These are phyloP conservation scores for Oxyria digyna DNA, from an alignment of 148 eudicot species.

Conservation along the genomic window DNA sequence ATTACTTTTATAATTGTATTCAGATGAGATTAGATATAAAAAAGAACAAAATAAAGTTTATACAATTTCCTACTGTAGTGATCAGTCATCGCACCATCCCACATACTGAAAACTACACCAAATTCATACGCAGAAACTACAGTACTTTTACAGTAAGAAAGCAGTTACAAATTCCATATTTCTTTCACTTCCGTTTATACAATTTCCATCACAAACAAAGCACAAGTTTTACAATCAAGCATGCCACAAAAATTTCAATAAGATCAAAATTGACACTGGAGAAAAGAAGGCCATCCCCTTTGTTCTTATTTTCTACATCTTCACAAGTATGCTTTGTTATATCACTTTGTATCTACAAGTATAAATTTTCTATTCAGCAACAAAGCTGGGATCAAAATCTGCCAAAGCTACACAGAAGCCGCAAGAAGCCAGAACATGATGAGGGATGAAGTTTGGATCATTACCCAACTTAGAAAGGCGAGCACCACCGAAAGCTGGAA, in stretches of 20 bases:
- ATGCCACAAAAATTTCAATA: not conserved
- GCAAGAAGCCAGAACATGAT: constrained; percentile 79
- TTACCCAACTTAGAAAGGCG: constrained; percentile 61
- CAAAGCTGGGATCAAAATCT: not conserved
- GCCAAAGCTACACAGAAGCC: not conserved
- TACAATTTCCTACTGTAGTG: no score
- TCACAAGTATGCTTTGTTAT: not conserved
- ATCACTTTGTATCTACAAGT: constrained; percentile 7
- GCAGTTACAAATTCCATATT: not conserved
- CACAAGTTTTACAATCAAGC: not conserved
- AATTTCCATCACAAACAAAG: not conserved
- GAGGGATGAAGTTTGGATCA: constrained; percentile 40
- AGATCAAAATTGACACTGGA: not conserved
- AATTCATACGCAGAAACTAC: no score
- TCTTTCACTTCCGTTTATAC: not conserved
- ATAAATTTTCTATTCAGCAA: not conserved
- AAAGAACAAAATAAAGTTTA: no score
- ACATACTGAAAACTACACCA: no score
- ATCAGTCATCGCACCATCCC: not conserved
- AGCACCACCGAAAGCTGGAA: constrained; percentile 51
- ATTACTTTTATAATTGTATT: no score
- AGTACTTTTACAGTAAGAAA: no score
- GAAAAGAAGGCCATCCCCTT: not conserved
- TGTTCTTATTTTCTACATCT: not conserved
- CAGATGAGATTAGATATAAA: no score